Evolutionary conservation across 2,329 filamentous ascomycete species (phyloP), one percentile per base, ranked within the genome.

Genomic region (Elsinoe arachidis): DNA sequence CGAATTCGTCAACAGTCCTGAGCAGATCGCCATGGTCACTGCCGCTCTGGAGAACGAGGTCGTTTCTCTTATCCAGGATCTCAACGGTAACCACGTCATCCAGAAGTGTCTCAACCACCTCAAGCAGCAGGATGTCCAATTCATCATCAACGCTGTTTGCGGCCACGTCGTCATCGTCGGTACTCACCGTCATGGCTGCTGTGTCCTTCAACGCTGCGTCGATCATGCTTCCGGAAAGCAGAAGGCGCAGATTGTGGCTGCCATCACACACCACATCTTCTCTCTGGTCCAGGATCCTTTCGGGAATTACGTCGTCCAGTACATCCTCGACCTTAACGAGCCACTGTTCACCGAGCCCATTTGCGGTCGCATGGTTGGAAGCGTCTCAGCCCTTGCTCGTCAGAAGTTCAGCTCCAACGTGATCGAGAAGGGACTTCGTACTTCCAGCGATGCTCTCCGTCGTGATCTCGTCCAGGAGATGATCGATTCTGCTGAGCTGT

Each of bases 321-420:
- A 99, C 75, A 97, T 99, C 62, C 46, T 99, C 64, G 93, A 97
- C 69, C 81, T 97, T 56, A 90, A 90, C 63, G 90, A 99, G 68
- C 79, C 86, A 11, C 78, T 78, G 64, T 96, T 96, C 74, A 96
- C 92, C 1, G 87, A 93, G 66, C 92, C 92, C 2, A 79, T 99
- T 39, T 93, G 95, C 60, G 77, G 80, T 55, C 86, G 85, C 67
- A 96, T 99, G 76, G 76, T 80, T 57, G 86, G 86, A 65, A 77
- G 88, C 82, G 76, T 87, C 70, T 67, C 80, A 72, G 73, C 81
- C 81, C 69, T 86, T 14, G 97, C 93, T 5, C 91, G 90, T 70
- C 93, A 99, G 77, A 99, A 99, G 74, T 99, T 99, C 77, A 96
- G 90, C 75, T 97, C 93, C 67, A 99, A 99, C 66, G 93, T 99